A percentile compares a stretch with the other conserved stretches of the same genome.
Conservation (phyloP, 805 yeast genomes). For the Nakazawaea laoshanensis region DNA sequence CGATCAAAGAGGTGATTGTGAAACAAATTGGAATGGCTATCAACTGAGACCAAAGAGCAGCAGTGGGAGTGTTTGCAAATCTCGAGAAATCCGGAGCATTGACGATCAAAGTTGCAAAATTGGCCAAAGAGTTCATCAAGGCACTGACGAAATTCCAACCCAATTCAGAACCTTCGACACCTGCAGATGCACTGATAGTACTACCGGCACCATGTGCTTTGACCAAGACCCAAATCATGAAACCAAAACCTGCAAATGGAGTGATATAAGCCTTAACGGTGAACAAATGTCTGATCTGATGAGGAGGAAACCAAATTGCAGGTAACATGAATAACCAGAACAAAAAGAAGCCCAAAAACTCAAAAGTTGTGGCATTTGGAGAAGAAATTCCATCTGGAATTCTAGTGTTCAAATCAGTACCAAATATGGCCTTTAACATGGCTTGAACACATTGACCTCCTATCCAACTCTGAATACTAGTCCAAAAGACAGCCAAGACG, state of each 20-base stretch:
- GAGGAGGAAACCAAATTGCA: constrained; percentile 75
- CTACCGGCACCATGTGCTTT: constrained; percentile 78
- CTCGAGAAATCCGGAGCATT: constrained; percentile 89
- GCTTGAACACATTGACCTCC: constrained; percentile 78
- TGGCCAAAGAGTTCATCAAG: constrained; percentile 73
- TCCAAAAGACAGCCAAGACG: constrained; percentile 66
- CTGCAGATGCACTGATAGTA: constrained; percentile 47
- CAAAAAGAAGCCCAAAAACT: constrained; percentile 67
- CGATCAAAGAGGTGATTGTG: constrained; percentile 75
- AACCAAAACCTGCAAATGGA: constrained; percentile 78
- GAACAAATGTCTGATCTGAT: constrained; percentile 73
- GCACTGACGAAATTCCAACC: constrained; percentile 82
- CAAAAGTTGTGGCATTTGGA: constrained; percentile 51
- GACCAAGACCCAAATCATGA: constrained; percentile 75
- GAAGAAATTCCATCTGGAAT: constrained; percentile 60
- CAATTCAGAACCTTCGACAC: constrained; percentile 48
- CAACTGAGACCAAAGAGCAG: constrained; percentile 49
- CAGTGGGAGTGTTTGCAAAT: constrained; percentile 52
- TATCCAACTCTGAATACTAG: constrained; percentile 76
- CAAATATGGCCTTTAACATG: constrained; percentile 73
- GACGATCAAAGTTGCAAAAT: constrained; percentile 81
- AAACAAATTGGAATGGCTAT: constrained; percentile 70
- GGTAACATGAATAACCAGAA: constrained; percentile 80
- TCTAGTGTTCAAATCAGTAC: constrained; percentile 49
- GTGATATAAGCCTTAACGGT: constrained; percentile 72